phyloP scores from a whole-genome alignment of 768 basidiomycete species.

The Suillus decipiens region DNA sequence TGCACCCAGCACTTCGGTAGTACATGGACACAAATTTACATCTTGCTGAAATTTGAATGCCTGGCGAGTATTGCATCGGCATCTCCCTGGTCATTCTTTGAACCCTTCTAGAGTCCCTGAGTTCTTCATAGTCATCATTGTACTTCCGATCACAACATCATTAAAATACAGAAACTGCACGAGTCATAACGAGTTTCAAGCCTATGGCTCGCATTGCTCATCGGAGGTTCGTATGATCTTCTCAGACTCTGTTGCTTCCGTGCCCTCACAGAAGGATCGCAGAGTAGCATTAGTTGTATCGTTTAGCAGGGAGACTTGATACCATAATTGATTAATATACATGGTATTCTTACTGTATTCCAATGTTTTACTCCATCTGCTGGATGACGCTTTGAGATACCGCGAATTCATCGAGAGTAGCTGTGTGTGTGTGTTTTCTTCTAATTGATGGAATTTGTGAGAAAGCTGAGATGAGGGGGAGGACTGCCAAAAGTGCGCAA shows the following conservation, averaged over 20 bases:
- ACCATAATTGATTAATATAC: constrained; percentile 23
- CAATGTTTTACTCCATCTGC: constrained; percentile 35
- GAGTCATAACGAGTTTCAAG: constrained; percentile 12
- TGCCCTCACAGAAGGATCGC: constrained; percentile 41
- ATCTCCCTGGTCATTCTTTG: not conserved
- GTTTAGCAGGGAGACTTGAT: constrained; percentile 7
- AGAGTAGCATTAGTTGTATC: constrained; percentile 30
- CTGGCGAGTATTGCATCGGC: constrained; percentile 24
- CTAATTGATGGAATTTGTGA: constrained; percentile 16
- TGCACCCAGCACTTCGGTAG: no score
- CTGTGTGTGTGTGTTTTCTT: constrained; percentile 25
- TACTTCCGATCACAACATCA: constrained; percentile 40
- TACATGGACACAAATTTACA: not conserved
- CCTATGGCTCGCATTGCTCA: no score
- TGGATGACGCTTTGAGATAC: constrained; percentile 40
- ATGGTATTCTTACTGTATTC: constrained; percentile 51
- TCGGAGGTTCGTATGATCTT: not conserved
- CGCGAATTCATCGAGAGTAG: constrained; percentile 36
- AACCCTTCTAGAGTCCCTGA: not conserved
- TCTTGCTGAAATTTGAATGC: constrained; percentile 37
- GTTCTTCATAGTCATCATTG: constrained; percentile 36
- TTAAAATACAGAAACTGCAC: constrained; percentile 38
- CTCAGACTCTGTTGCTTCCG: constrained; percentile 3
- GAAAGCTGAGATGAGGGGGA: constrained; percentile 29
- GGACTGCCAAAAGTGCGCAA: constrained; percentile 32